These are phyloP conservation scores for Candida sanyaensis DNA, from an alignment of 1,139 yeast genomes.

Conservation along the genomic window DNA sequence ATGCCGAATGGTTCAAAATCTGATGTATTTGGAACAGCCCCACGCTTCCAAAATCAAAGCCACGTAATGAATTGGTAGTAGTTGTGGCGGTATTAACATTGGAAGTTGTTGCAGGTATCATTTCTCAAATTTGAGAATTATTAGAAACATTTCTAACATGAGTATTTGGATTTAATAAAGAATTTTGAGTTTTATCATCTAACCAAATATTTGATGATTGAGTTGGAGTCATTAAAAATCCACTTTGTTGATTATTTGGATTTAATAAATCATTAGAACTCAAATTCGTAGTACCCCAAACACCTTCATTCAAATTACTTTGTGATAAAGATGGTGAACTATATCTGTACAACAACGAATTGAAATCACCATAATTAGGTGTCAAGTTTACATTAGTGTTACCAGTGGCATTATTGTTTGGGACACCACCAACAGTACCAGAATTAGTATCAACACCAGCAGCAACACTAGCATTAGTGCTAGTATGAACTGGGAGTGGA, in stretches of 20 bases:
- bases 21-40: constrained; percentile 3
- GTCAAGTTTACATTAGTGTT: constrained; percentile 4
- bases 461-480: background rate
- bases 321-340: constrained; percentile 19
- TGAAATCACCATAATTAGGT: constrained; percentile 13
- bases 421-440: too few relatives aligned
- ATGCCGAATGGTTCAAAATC: constrained; percentile 19
- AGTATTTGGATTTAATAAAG: constrained; percentile 6
- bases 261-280: constrained; percentile 4
- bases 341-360: constrained; percentile 17
- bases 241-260: constrained; percentile 2
- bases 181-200: constrained; percentile 11
- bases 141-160: constrained; percentile 27
- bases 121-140: constrained; percentile 32
- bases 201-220: constrained; percentile 16
- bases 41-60: constrained; percentile 16
- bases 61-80: constrained; percentile 15
- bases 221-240: constrained; percentile 16
- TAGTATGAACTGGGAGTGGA: constrained; percentile 10
- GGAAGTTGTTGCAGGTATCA: constrained; percentile 15
- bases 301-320: constrained; percentile 13
- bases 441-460: too few relatives aligned
- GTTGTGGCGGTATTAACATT: background rate
- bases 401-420: too few relatives aligned
- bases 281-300: constrained; percentile 12